Base-by-base conservation (phyloP, 352 stramenopile genomes). In the Globisporangium apiculatum region DNA sequence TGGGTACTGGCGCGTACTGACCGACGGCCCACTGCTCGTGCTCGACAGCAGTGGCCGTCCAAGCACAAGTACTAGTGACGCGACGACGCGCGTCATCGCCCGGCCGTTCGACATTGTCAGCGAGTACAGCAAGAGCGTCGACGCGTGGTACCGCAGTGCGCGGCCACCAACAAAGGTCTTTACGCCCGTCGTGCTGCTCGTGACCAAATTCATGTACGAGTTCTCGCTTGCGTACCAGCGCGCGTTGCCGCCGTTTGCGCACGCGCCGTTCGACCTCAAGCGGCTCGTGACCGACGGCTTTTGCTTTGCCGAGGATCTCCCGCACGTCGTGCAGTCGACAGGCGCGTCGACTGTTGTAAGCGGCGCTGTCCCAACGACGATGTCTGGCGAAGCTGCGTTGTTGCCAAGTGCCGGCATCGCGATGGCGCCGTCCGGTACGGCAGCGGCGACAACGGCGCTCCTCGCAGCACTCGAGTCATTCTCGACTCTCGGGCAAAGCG, bases 61-160 rank as follows among this genome's bases (percentile, higher is more conserved):
- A 3, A 31, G 24, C 24, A 31, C 43, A 15, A 10, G 38, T 3
- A 10, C 43, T 7, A 67, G 55, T 7, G 71, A 83, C 11, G 57
- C 71, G 45, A 68, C 73, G 12, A 3, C 2, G 24, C 24, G 24
- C 24, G 65, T 71, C 36, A 86, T 87, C 60, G 67, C 82, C 18
- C 67, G 70, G n/a, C 69, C 85, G 0, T 97, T 97, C 60, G 93
- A 98, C 65, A 68, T 98, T n/a, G 89, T 98, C 3, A 75, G 81
- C 42, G 89, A 97, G 57, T 97, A 97, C 60, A 94, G 95, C 45
- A 79, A 80, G 46, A 84, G 83, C 17, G 58, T 97, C 14, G 83
- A 97, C 15, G 84, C 86, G 35, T 97, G 92, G 92, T 90, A 95
- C 64, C 67, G 73, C 36, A 73, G 58, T 38, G 63, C 74, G n/a